Evolutionary conservation across 139 green algal species (phyloP).

Genomic region (Haematococcus sp.): DNA sequence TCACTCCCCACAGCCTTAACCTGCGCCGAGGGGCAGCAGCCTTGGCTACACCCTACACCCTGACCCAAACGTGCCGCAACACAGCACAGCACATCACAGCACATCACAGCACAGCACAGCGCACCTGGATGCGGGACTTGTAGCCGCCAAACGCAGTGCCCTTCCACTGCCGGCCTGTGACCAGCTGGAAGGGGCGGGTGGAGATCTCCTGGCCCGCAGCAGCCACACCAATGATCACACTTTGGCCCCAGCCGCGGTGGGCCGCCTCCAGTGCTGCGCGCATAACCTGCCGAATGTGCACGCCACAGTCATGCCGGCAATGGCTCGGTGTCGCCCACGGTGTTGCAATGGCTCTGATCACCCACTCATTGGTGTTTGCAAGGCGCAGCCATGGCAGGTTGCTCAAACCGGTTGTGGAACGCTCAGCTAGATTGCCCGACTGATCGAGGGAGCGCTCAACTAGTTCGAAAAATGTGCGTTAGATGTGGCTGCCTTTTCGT

Average conservation of each 20-base stretch:
- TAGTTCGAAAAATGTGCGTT: too few species aligned
- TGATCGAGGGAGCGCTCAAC: too few species aligned
- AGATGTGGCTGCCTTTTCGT: too few species aligned
- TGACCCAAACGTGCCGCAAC: too few species aligned
- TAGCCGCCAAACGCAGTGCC: slow-evolving; percentile 96
- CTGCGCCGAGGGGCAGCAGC: too few species aligned
- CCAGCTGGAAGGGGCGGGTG: slow-evolving; percentile 96
- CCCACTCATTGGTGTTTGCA: background rate
- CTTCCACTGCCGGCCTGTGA: slow-evolving; percentile 88
- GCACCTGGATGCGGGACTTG: slow-evolving; percentile 72
- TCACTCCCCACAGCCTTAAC: too few species aligned
- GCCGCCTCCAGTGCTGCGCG: slow-evolving; percentile 89
- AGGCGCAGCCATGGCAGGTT: background rate
- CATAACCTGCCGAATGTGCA: slow-evolving; percentile 91
- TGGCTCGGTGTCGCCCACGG: too few species aligned
- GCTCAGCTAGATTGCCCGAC: background rate
- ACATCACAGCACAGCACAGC: background rate
- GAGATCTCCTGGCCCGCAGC: slow-evolving; percentile 84
- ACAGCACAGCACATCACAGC: too few species aligned
- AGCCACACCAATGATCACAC: slow-evolving; percentile 85
- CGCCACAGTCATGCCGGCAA: too few species aligned
- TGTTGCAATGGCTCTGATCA: background rate
- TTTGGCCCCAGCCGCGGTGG: slow-evolving; percentile 86
- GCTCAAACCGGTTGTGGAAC: background rate
- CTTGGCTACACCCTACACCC: too few species aligned